phyloP scores from a whole-genome alignment of 1,284 basidiomycete species.

The Heterobasidion irregulare region DNA sequence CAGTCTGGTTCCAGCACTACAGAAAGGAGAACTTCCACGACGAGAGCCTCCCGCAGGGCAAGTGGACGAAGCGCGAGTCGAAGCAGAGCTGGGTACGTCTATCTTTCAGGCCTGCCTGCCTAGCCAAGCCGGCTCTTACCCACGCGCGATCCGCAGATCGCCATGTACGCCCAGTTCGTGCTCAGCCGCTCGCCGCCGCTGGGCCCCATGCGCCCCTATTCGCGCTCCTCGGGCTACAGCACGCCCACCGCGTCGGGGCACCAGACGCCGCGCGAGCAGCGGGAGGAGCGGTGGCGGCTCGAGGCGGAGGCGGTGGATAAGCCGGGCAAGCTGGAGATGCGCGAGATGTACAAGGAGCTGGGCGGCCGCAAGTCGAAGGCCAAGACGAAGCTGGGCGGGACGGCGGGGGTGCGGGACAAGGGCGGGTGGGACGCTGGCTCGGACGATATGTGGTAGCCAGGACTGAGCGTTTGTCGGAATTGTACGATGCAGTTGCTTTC shows the following conservation, averaged over 20 bases:
- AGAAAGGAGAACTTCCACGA: constrained; percentile 75
- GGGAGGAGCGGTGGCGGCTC: constrained; percentile 64
- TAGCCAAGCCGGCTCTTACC: background rate
- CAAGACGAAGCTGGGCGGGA: constrained; percentile 45
- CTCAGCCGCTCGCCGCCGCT: constrained; percentile 35
- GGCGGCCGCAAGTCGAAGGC: constrained; percentile 72
- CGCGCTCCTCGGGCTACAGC: constrained; percentile 36
- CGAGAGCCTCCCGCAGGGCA: constrained; percentile 65
- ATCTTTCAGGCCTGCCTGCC: background rate
- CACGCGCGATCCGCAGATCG: constrained; percentile 33
- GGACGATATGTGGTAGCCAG: background rate
- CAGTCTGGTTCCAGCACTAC: constrained; percentile 89
- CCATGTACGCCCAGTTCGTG: constrained; percentile 42
- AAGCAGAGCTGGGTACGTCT: constrained; percentile 73
- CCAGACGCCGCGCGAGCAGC: constrained; percentile 69
- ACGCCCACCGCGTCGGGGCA: constrained; percentile 58
- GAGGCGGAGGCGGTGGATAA: constrained; percentile 44
- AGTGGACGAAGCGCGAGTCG: constrained; percentile 81
- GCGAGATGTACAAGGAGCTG: constrained; percentile 83
- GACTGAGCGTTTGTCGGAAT: background rate
- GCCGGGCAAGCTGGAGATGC: constrained; percentile 75
- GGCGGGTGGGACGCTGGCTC: constrained; percentile 47
- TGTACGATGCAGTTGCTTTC: background rate
- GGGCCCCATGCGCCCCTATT: constrained; percentile 24
- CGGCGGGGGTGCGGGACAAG: constrained; percentile 49